A percentile compares a stretch with the other conserved stretches of the same genome.
phyloP scores from a whole-genome alignment of 75 land plant genomes.

The Cunninghamia lanceolata region DNA sequence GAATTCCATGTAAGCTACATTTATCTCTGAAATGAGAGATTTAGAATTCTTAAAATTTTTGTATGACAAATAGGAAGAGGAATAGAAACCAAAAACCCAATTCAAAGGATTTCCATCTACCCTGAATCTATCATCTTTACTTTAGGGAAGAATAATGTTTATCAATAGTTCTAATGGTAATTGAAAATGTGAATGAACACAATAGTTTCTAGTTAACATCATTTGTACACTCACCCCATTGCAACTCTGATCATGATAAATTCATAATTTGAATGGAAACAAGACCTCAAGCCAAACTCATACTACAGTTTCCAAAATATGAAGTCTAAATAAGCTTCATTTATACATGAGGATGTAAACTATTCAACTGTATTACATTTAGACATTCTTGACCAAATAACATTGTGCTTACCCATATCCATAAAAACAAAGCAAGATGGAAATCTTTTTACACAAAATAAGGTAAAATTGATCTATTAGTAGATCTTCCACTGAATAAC shows the following conservation, averaged over 20 bases:
- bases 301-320: conserved; percentile 17
- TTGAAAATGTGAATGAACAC: no score
- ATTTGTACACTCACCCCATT: no score
- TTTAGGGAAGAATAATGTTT: no score
- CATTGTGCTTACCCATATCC: conserved; percentile 28
- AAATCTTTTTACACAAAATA: conserved; percentile 29
- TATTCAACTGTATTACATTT: neutral
- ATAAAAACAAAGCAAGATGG: conserved; percentile 35
- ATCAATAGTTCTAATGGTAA: no score
- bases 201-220: no score
- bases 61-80: neutral
- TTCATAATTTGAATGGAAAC: no score
- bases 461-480: neutral
- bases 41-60: neutral
- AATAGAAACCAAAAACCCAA: neutral
- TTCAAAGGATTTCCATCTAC: no score
- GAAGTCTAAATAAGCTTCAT: neutral
- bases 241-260: no score
- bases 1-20: no score
- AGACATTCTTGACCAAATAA: neutral
- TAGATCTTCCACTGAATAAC: neutral
- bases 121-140: no score
- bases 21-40: neutral
- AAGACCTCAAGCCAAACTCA: conserved; percentile 35
- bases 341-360: neutral